These are phyloP conservation scores for Trichoderma simmonsii DNA, from an alignment of 2,329 filamentous ascomycete genomes.

Conservation along the genomic window DNA sequence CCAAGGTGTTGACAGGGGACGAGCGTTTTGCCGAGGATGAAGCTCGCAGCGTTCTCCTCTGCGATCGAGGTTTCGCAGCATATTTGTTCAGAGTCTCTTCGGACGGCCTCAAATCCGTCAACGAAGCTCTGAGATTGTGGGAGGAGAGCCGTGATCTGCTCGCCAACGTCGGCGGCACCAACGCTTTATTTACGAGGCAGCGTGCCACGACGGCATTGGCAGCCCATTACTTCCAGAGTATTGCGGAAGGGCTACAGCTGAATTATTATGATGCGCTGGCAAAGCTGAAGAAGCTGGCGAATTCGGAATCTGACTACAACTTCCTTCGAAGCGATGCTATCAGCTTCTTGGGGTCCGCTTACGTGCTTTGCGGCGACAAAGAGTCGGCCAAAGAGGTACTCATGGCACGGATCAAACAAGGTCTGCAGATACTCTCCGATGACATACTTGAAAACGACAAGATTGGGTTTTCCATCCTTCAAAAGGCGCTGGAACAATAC, in stretches of 20 bases:
- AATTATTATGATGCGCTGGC: neutral
- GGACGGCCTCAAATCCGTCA: neutral
- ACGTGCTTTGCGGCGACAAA: neutral
- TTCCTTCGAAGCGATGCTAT: neutral
- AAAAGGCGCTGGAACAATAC: neutral
- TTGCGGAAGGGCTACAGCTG: neutral
- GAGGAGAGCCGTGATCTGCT: neutral
- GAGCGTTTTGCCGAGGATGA: neutral
- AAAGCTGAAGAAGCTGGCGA: neutral
- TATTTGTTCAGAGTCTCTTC: neutral
- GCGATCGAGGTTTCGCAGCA: neutral
- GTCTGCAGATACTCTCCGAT: neutral
- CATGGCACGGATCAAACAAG: neutral
- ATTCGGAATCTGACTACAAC: neutral
- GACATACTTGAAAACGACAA: neutral
- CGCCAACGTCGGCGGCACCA: neutral
- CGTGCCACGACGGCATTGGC: neutral
- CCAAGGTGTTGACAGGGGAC: neutral
- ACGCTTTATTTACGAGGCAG: neutral
- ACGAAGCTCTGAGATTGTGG: neutral
- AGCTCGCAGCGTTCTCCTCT: neutral
- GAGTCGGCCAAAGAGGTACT: neutral
- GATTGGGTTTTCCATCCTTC: neutral
- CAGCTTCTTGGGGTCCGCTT: neutral
- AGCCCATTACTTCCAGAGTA: neutral